These are phyloP conservation scores for Neocucurbitaria cava DNA, from an alignment of 2,329 filamentous ascomycete species.

Conservation along the genomic window DNA sequence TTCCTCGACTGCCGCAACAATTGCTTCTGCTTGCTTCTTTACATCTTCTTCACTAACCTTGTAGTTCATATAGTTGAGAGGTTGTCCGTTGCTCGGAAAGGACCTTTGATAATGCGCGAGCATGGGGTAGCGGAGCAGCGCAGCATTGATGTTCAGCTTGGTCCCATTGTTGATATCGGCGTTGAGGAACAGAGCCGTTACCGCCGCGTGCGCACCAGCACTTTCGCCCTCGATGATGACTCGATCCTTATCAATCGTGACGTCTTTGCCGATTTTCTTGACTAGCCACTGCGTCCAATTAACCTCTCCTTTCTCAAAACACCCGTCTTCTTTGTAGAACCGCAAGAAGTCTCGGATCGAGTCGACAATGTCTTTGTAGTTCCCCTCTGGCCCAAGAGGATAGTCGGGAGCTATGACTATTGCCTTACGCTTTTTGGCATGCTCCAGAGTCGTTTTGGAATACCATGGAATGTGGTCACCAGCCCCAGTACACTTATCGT, in stretches of 20 bases:
- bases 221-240: conserved; percentile 1
- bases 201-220: neutral
- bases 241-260: neutral
- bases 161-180: neutral
- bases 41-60: neutral
- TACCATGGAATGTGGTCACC: conserved; percentile 1
- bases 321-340: neutral
- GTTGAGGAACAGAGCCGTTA: conserved; percentile 1
- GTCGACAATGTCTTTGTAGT: neutral
- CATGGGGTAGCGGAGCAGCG: conserved; percentile 1
- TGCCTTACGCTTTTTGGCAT: neutral
- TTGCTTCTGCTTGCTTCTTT: neutral
- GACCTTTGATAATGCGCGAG: neutral
- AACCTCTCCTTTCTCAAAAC: neutral
- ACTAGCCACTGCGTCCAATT: neutral
- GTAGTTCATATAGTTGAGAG: neutral
- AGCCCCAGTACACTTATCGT: conserved; percentile 1
- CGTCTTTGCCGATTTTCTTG: neutral
- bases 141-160: neutral
- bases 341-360: neutral
- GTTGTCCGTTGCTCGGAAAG: neutral
- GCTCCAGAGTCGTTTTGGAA: neutral
- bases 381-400: conserved; percentile 5
- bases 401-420: conserved; percentile 8
- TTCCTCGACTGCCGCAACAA: neutral